phyloP scores from a whole-genome alignment of 2,329 filamentous ascomycete genomes.

The Paramyrothecium roridum region DNA sequence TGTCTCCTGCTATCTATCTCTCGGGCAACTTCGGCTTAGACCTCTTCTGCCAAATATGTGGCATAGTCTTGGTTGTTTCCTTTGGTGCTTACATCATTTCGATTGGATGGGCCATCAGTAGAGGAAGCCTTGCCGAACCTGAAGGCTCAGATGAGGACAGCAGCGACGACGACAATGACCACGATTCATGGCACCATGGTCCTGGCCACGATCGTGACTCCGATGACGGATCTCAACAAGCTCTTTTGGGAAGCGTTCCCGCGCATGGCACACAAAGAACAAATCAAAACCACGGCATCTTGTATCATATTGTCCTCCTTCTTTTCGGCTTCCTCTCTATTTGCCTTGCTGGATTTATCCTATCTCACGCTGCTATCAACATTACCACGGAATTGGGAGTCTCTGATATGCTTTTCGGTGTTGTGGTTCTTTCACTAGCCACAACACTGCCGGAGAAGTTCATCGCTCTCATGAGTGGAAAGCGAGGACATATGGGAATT shows the following conservation, averaged over 20 bases:
- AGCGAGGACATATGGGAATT: slow-evolving; percentile 43
- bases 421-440: slow-evolving; percentile 45
- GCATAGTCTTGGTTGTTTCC: slow-evolving; percentile 32
- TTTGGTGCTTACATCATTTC: slow-evolving; percentile 42
- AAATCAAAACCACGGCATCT: neutral
- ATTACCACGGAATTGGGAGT: slow-evolving; percentile 37
- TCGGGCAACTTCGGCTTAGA: slow-evolving; percentile 5
- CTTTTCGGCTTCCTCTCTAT: slow-evolving; percentile 41
- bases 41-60: slow-evolving; percentile 23
- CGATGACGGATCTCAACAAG: neutral
- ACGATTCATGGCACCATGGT: too few relatives aligned
- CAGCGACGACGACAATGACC: neutral
- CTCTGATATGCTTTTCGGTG: slow-evolving; percentile 43
- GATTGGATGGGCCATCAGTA: slow-evolving; percentile 41
- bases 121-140: slow-evolving; percentile 35
- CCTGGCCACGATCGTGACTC: neutral
- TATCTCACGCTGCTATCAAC: slow-evolving; percentile 41
- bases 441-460: slow-evolving; percentile 54
- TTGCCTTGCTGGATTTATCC: slow-evolving; percentile 44
- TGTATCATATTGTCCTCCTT: slow-evolving; percentile 28
- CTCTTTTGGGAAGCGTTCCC: too few relatives aligned
- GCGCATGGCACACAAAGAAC: neutral
- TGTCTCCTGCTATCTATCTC: slow-evolving; percentile 26
- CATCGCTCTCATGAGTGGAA: slow-evolving; percentile 44
- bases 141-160: slow-evolving; percentile 29